A percentile compares a stretch with the other conserved stretches of the same genome.
Conservation (phyloP, 495 filamentous ascomycete species). For the Aspergillus saccharolyticus region DNA sequence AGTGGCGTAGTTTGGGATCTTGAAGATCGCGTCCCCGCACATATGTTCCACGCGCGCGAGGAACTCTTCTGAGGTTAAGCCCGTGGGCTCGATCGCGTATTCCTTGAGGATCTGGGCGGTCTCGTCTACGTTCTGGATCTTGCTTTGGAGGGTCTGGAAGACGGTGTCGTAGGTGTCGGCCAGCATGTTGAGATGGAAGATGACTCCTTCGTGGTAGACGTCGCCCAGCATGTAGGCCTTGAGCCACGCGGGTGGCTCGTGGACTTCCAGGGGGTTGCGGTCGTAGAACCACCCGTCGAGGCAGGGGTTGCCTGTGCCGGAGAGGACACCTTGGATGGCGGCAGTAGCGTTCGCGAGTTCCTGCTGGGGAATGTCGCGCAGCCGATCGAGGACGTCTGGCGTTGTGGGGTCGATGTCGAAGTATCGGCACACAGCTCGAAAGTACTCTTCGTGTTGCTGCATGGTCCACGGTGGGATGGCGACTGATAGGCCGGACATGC, state of each 20-base stretch:
- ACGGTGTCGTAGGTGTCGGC: slow-evolving; percentile 20
- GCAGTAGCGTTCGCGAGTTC: slow-evolving; percentile 26
- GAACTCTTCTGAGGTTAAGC: slow-evolving; percentile 9
- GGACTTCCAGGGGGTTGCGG: slow-evolving; percentile 16
- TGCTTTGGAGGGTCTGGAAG: slow-evolving; percentile 8
- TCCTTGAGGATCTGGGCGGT: slow-evolving; percentile 20
- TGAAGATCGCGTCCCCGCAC: slow-evolving; percentile 30
- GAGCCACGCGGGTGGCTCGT: slow-evolving; percentile 23
- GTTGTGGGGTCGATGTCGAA: slow-evolving; percentile 18
- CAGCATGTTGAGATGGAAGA: slow-evolving; percentile 28
- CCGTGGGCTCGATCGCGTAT: slow-evolving; percentile 15
- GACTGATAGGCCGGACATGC: slow-evolving; percentile 25
- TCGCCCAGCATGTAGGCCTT: slow-evolving; percentile 28
- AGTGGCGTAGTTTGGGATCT: slow-evolving; percentile 24
- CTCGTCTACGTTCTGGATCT: slow-evolving; percentile 12
- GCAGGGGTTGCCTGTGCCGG: slow-evolving; percentile 27
- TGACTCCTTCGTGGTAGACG: slow-evolving; percentile 31
- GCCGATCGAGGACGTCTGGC: slow-evolving; percentile 13
- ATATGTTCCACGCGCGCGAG: slow-evolving; percentile 25
- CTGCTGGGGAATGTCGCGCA: slow-evolving; percentile 25
- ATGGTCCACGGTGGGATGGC: slow-evolving; percentile 25
- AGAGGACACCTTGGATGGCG: slow-evolving; percentile 21
- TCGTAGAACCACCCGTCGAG: slow-evolving; percentile 29
- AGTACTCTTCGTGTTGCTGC: slow-evolving; percentile 22
- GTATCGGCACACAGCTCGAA: slow-evolving; percentile 18